phyloP scores from a whole-genome alignment of 495 filamentous ascomycete genomes.

The Neurospora sp. region DNA sequence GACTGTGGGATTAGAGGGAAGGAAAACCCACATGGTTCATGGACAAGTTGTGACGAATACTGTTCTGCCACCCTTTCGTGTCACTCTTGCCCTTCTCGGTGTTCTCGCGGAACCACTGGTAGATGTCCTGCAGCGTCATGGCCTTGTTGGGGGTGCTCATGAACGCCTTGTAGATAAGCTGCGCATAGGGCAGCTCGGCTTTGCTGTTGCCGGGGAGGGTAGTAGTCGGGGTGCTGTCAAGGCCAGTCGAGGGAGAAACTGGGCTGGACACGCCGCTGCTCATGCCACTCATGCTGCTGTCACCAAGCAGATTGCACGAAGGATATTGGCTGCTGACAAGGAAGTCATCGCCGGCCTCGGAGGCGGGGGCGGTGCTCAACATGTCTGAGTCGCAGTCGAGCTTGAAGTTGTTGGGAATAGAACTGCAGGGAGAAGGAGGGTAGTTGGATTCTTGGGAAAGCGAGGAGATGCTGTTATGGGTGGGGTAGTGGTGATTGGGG shows the following conservation, averaged over 20 bases:
- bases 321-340: neutral
- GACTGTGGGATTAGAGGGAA: neutral
- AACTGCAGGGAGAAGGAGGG: slow-evolving; percentile 14
- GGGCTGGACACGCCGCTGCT: slow-evolving; percentile 5
- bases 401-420: slow-evolving; percentile 3
- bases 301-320: neutral
- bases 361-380: slow-evolving; percentile 1
- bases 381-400: slow-evolving; percentile 8
- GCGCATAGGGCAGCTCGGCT: slow-evolving; percentile 63
- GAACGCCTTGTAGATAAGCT: slow-evolving; percentile 71
- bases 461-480: neutral
- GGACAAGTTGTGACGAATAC: slow-evolving; percentile 90
- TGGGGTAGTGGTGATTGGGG: neutral
- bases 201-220: slow-evolving; percentile 13
- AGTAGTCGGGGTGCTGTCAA: neutral
- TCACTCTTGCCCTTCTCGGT: slow-evolving; percentile 61
- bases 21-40: slow-evolving; percentile 77
- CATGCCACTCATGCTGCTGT: neutral
- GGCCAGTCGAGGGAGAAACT: neutral
- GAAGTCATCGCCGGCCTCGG: neutral
- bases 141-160: slow-evolving; percentile 49
- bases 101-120: slow-evolving; percentile 78
- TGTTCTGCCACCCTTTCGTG: slow-evolving; percentile 88
- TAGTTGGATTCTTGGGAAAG: slow-evolving; percentile 6
- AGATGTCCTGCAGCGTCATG: slow-evolving; percentile 79